Percentiles rank a stretch among this genome's conserved stretches.
Conservation (phyloP, 1,139 yeast genomes). For the Candida tropicalis region DNA sequence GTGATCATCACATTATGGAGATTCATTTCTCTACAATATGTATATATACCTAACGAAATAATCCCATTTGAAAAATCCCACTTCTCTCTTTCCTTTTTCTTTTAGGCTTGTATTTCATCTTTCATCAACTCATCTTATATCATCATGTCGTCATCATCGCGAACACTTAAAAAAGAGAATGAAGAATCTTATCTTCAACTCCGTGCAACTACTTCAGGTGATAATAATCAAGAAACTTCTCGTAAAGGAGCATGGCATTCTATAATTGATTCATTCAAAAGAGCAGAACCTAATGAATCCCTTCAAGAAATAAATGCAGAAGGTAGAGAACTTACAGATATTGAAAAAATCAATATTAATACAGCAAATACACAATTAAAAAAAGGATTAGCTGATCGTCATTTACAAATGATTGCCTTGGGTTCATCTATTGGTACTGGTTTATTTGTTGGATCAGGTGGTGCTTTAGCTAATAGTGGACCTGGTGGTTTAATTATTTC, state of each 20-base stretch:
- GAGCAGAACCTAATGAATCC: conserved; percentile 24
- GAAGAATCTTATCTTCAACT: conserved; percentile 4
- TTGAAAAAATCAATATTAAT: conserved; percentile 38
- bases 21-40: too few species aligned
- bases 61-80: background rate
- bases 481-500: conserved; percentile 68
- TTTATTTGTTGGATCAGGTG: conserved; percentile 34
- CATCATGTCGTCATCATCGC: background rate
- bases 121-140: background rate
- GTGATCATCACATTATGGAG: too few species aligned
- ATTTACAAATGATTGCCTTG: conserved; percentile 68
- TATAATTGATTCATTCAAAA: conserved; percentile 39
- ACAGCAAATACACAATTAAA: conserved; percentile 44
- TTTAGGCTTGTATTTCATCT: background rate
- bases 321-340: conserved; percentile 29
- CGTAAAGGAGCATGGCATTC: conserved; percentile 25
- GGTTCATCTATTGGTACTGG: conserved; percentile 81
- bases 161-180: conserved; percentile 9
- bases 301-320: conserved; percentile 18
- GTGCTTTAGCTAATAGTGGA: conserved; percentile 55
- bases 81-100: background rate
- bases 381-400: conserved; percentile 37
- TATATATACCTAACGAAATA: background rate
- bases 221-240: background rate
- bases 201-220: conserved; percentile 5